phyloP scores from a whole-genome alignment of 331 rosid genomes.

The Quercus tomentella region DNA sequence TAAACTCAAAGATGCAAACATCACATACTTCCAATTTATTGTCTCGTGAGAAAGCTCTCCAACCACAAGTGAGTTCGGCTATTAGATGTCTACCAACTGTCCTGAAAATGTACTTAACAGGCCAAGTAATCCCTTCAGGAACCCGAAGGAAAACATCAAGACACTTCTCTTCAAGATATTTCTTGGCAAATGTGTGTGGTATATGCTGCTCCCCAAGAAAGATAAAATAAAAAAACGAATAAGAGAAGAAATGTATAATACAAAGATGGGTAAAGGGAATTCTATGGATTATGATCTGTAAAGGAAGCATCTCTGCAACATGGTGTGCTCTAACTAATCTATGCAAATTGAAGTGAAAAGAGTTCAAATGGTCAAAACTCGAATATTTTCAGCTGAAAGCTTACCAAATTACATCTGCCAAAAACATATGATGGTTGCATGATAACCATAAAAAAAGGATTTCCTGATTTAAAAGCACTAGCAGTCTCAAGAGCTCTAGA shows the following conservation, averaged over 20 bases:
- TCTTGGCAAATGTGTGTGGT: not conserved
- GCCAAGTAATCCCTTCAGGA: not conserved
- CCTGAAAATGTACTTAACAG: not conserved
- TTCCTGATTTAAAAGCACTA: conserved; percentile 13
- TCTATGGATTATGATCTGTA: not conserved
- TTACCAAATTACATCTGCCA: not conserved
- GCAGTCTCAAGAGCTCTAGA: conserved; percentile 20
- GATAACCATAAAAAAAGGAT: conserved; percentile 17
- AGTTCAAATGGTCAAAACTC: not conserved
- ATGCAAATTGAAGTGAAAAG: not conserved
- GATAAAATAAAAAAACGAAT: not conserved
- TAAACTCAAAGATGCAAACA: conserved; percentile 34
- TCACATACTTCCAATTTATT: conserved; percentile 25
- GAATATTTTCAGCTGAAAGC: not conserved
- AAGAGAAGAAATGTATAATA: not conserved
- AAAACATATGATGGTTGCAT: conserved; percentile 7
- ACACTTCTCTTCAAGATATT: not conserved
- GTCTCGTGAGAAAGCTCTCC: conserved; percentile 10
- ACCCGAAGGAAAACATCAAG: not conserved
- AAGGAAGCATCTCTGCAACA: too few species aligned
- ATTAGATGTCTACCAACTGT: not conserved
- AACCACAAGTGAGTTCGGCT: not conserved
- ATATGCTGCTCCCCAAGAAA: conserved; percentile 1
- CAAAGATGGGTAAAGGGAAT: not conserved
- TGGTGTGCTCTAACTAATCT: too few species aligned